A percentile compares a stretch with the other conserved stretches of the same genome.
These are phyloP conservation scores for Selenicereus undatus DNA, from an alignment of 148 eudicot species.

Conservation along the genomic window DNA sequence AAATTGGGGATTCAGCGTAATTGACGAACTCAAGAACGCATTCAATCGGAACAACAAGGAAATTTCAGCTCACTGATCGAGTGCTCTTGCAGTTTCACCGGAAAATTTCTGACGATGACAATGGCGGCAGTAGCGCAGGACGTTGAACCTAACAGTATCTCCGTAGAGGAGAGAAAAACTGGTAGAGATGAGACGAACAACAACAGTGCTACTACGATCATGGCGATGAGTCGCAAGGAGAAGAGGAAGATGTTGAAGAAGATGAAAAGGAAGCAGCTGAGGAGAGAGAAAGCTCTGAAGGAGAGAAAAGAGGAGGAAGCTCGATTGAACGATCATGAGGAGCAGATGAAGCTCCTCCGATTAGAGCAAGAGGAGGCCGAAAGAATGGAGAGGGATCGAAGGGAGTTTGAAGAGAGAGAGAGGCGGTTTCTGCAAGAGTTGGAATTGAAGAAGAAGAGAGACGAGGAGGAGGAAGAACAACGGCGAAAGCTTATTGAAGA, in stretches of 20 bases:
- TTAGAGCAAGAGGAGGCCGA: conserved; percentile 59
- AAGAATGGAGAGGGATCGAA: conserved; percentile 57
- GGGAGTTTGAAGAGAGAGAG: conserved; percentile 74
- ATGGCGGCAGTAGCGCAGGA: conserved; percentile 10
- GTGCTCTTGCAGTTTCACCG: neutral
- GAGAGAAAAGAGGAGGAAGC: conserved; percentile 59
- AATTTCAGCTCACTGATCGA: neutral
- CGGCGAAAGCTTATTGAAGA: conserved; percentile 31
- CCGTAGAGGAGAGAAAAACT: neutral
- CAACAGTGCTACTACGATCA: conserved; percentile 2
- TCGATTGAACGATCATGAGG: conserved; percentile 56
- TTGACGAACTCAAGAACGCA: neutral
- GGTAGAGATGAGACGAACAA: neutral
- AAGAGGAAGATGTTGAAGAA: conserved; percentile 74
- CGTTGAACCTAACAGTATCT: neutral
- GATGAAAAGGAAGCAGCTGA: conserved; percentile 68
- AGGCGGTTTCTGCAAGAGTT: conserved; percentile 46
- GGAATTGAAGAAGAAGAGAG: conserved; percentile 40
- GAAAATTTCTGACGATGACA: neutral
- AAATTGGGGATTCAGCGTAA: neutral
- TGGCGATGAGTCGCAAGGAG: conserved; percentile 51
- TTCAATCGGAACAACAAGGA: neutral
- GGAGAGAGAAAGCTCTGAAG: conserved; percentile 64
- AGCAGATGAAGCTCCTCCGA: conserved; percentile 38
- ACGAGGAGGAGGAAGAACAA: conserved; percentile 35